Evolutionary conservation across 345 rosid genomes (phyloP).

Genomic region (Ailanthus altissimus): DNA sequence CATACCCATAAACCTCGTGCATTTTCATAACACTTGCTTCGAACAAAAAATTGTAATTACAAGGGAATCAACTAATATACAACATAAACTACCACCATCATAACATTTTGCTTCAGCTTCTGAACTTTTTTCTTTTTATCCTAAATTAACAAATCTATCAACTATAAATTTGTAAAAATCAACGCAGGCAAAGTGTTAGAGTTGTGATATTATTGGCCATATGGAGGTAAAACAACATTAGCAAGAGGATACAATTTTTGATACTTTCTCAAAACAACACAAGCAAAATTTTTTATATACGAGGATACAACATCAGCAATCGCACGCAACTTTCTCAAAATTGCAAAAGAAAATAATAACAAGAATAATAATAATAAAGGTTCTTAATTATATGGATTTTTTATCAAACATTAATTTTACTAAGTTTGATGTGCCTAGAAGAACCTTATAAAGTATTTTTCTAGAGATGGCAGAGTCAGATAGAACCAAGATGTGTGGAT

Average conservation of each 20-base stretch:
- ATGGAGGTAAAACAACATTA: too few species aligned
- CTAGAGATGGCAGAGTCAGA: background rate
- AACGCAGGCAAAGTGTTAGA: too few species aligned
- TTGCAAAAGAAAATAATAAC: background rate
- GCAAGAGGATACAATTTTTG: too few species aligned
- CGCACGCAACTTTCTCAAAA: background rate
- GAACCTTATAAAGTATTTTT: background rate
- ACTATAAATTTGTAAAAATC: background rate
- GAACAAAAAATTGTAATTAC: background rate
- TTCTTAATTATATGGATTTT: too few species aligned
- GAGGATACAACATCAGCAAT: too few species aligned
- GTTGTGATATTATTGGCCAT: too few species aligned
- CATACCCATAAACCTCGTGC: background rate
- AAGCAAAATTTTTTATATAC: too few species aligned
- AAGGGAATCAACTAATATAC: background rate
- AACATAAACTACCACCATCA: background rate
- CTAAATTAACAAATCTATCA: background rate
- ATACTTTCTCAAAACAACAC: too few species aligned
- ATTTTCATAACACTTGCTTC: background rate
- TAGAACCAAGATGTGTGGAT: background rate
- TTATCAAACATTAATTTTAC: too few species aligned
- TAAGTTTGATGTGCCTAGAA: too few species aligned
- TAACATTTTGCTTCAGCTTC: background rate
- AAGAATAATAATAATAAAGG: too few species aligned
- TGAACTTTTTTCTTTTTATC: background rate